phyloP scores from a whole-genome alignment of 2,329 filamentous ascomycete genomes.

The Fusarium sp. region DNA sequence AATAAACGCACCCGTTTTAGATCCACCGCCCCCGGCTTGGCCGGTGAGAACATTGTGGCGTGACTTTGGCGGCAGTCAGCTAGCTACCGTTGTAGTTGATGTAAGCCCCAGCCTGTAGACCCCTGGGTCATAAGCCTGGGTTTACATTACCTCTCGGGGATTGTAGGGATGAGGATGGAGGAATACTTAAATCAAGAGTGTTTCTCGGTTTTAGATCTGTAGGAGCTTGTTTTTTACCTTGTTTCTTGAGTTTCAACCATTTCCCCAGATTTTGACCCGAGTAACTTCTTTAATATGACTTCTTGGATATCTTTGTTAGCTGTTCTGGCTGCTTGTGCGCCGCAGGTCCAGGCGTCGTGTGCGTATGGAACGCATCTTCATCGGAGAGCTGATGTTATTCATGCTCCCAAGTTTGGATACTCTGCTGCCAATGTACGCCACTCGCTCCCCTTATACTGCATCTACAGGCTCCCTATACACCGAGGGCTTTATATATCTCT shows the following conservation, averaged over 20 bases:
- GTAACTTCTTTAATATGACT: not conserved
- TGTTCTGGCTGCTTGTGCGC: conserved; percentile 27
- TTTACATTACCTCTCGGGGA: not conserved
- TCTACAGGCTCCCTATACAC: too few relatives aligned
- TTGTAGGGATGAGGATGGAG: not conserved
- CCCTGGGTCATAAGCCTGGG: not conserved
- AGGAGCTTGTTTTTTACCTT: not conserved
- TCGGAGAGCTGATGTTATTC: conserved; percentile 44
- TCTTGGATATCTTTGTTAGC: conserved; percentile 14
- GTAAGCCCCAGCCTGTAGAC: conserved; percentile 6
- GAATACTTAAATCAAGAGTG: not conserved
- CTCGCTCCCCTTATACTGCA: fast-evolving
- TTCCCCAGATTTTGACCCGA: not conserved
- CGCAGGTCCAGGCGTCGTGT: conserved; percentile 46
- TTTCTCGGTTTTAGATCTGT: not conserved
- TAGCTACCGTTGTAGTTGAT: not conserved
- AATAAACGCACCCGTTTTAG: not conserved
- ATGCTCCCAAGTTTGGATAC: conserved; percentile 51
- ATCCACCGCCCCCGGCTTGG: not conserved
- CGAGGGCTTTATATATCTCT: fast-evolving
- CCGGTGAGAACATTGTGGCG: not conserved
- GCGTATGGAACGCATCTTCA: conserved; percentile 51
- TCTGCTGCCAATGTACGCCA: conserved; percentile 45
- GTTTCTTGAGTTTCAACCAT: not conserved
- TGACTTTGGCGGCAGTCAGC: not conserved